phyloP scores from a whole-genome alignment of 805 yeast species.

The Candida qinlingensis region DNA sequence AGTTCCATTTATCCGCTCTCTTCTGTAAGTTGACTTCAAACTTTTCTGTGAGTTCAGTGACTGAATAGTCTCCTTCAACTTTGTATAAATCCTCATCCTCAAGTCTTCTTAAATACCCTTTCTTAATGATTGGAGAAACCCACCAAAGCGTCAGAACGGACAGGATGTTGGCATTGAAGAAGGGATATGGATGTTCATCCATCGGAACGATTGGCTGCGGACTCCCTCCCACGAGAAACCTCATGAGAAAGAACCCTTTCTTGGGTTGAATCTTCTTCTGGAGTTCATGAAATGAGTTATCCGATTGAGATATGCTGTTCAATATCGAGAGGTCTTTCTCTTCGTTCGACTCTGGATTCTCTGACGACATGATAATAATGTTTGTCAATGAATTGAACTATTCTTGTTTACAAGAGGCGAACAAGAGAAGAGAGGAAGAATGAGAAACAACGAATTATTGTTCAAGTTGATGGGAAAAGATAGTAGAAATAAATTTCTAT shows the following conservation, averaged over 20 bases:
- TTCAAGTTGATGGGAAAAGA: no score
- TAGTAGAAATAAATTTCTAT: no score
- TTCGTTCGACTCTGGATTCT: no score
- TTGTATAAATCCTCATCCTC: slow-evolving; percentile 50
- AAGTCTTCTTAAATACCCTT: slow-evolving; percentile 59
- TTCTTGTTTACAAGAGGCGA: no score
- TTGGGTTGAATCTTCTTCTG: slow-evolving; percentile 15
- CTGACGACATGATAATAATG: no score
- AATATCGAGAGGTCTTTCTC: background rate
- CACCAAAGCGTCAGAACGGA: slow-evolving; percentile 19
- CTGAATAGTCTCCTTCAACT: slow-evolving; percentile 32
- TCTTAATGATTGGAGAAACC: slow-evolving; percentile 21
- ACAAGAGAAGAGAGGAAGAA: no score
- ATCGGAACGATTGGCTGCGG: slow-evolving; percentile 20
- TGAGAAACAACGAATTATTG: no score
- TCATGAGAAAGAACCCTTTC: slow-evolving; percentile 14
- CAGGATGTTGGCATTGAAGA: slow-evolving; percentile 14
- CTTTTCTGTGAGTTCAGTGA: slow-evolving; percentile 30
- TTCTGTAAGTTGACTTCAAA: slow-evolving; percentile 29
- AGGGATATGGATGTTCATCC: slow-evolving; percentile 14
- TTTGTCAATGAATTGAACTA: no score
- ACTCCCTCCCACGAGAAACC: slow-evolving; percentile 11
- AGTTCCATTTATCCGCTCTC: slow-evolving; percentile 22
- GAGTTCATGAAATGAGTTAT: background rate
- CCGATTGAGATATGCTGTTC: background rate